Evolutionary conservation across 179 eudicot species (phyloP), one percentile per base, ranked within the genome.

Genomic region (Beta lomatogona): DNA sequence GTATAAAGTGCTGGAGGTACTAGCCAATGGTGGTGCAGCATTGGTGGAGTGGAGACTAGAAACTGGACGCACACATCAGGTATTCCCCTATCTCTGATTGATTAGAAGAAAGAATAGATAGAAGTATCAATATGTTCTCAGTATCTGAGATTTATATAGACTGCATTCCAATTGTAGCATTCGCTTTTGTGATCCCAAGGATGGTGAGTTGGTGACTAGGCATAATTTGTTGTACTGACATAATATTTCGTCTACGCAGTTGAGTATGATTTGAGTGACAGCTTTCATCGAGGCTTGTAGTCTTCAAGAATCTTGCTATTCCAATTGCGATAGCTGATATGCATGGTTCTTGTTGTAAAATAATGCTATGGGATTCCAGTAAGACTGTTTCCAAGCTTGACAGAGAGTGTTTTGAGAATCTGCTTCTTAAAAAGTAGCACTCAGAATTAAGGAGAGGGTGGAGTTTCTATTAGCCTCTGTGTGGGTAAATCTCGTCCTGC

Each of bases 21-120:
- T 93, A 81, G 97, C 91, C 83, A 89, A 92, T 79, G 99, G 98
- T 82, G 97, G 95, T 63, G 93, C 92, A 79, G 98, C 99, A 72
- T 87, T 95, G 76, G 95, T 95, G 77, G 98, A 94, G 74, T 95
- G 99, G 99, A 92, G 90, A 80, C 82, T 95, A 25, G 99, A 94
- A 86, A 95, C 98, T 69, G 98, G 98, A n/a, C 95, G 98, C 72
- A 95, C 99, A 75, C 99, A 95, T 91, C 98, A 95, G 99, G 99
- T 94, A 78, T 76, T 50, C 58, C 21, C 45, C 41, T 18, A 65
- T 54, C n/a, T 67, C 53, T 52, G 75, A 45, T 25, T 58, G 69
- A 71, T 22, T 52, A 11, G 53, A 69, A 68, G 14, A 44, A 58
- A 73, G 75, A 44, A 63, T 31, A 41, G 10, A 18, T 60, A 46